Evolutionary conservation across 2,329 filamentous ascomycete genomes (phyloP), one percentile per base, ranked within the genome.

Genomic region (Pleoardoris graminearum): DNA sequence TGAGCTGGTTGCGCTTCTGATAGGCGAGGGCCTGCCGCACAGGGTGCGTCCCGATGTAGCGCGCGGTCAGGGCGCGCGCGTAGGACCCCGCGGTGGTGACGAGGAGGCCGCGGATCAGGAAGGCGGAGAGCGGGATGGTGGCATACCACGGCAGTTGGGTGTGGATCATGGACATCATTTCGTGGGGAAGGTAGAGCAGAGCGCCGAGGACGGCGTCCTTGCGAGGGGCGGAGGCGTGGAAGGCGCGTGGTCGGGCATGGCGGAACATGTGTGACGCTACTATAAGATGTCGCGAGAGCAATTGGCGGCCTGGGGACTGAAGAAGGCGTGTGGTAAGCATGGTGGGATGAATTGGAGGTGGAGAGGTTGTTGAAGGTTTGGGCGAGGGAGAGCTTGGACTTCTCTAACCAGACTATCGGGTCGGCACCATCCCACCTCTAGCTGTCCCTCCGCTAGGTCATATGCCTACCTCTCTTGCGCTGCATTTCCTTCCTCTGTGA

Each of bases 101-200:
- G 45, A 84, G 65, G 6, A 73, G 50, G 16, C 68, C 73, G 42
- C 83, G 80, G 2, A 84, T 72, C 14, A 79, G 44, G 35, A 85
- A 62, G 3, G 83, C 82, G 3, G 80, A 76, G 48, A 83, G 67
- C 4, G 83, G 83, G 36, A 86, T 77, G 17, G 80, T 78, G 11
- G 75, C 72, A 7, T 71, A 79, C 83, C 83, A 86, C 49, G 82
- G 75, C 2, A 85, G 71, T 37, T 75, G 72, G 14, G 74, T 77
- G 62, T 85, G 81, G 72, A 91, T 60, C 22, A 72, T 60, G 50
- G 79, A 71, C 48, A 84, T 72, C 52, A 80, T 63, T 44, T 69
- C 67, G 57, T 81, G 77, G 2, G 80, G 76, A 25, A 73, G 61
- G 37, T 72, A 67, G 39, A 82, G 60, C 35, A 76, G 61, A 48